Evolutionary conservation across 352 stramenopile species (phyloP).

Genomic region (Phytophthora pistaciae): DNA sequence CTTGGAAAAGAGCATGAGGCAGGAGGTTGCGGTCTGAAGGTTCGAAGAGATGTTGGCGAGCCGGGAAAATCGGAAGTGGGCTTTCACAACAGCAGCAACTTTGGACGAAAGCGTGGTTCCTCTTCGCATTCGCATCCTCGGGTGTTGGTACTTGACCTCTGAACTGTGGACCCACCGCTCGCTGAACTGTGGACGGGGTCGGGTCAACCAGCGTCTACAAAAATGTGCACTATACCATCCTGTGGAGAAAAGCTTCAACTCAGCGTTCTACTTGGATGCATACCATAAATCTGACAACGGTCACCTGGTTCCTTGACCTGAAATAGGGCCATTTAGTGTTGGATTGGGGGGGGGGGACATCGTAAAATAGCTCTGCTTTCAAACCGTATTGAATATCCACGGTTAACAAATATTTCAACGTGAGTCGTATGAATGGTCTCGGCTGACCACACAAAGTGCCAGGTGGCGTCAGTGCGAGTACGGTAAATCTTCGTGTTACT

Average conservation of each 20-base stretch:
- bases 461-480: conserved; percentile 13
- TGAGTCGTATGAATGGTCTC: not conserved
- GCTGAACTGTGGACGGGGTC: not conserved
- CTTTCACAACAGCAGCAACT: not conserved
- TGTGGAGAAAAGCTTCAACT: no score
- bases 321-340: no score
- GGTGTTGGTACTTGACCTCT: not conserved
- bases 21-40: not conserved
- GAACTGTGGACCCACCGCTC: not conserved
- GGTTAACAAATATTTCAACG: no score
- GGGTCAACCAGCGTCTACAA: not conserved
- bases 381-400: no score
- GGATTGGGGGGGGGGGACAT: no score
- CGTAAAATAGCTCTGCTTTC: no score
- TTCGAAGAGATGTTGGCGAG: not conserved
- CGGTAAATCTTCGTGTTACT: conserved; percentile 23
- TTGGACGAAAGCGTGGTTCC: not conserved
- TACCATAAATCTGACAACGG: no score
- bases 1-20: conserved; percentile 20
- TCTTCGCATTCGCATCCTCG: not conserved
- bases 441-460: conserved; percentile 1
- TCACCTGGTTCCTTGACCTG: no score
- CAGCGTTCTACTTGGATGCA: no score
- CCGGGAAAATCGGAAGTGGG: conserved; percentile 18
- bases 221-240: no score